Evolutionary conservation across 805 yeast species (phyloP).

Genomic region (Ogataea wickerhamii): DNA sequence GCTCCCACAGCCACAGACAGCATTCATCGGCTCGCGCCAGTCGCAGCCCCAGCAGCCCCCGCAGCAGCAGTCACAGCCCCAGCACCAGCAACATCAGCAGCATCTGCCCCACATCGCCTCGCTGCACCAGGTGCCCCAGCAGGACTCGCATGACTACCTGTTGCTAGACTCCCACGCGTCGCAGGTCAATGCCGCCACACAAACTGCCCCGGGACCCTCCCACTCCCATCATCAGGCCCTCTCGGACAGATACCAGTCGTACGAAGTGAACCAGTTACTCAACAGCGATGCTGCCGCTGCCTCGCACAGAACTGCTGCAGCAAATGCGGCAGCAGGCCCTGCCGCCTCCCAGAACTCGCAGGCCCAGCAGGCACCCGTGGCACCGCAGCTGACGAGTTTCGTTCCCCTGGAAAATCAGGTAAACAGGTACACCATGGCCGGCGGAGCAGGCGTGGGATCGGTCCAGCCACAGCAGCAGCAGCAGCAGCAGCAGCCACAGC

Average conservation of each 20-base stretch:
- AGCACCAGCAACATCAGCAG: conserved; percentile 1
- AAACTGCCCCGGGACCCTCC: conserved; percentile 2
- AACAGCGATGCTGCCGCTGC: conserved; percentile 9
- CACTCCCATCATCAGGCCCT: conserved; percentile 4
- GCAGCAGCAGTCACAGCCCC: conserved; percentile 5
- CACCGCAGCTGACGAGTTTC: conserved; percentile 3
- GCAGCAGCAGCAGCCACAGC: conserved; percentile 7
- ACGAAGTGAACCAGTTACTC: conserved; percentile 15
- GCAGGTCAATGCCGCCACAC: conserved; percentile 2
- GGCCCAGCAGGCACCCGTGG: conserved; percentile 1
- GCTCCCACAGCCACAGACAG: conserved; percentile 13
- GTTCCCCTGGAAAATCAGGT: conserved; percentile 9
- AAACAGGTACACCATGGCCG: conserved; percentile 4
- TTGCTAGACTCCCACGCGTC: conserved; percentile 12
- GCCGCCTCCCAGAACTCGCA: not conserved
- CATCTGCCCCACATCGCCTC: conserved; percentile 5
- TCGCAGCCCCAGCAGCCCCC: conserved; percentile 9
- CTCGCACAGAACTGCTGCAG: conserved; percentile 7
- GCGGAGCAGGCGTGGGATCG: not conserved
- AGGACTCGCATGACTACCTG: conserved; percentile 15
- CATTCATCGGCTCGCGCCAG: conserved; percentile 11
- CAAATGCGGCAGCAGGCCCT: conserved; percentile 3
- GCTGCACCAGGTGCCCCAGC: conserved; percentile 1
- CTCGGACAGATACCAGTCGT: conserved; percentile 16
- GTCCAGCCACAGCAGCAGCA: conserved; percentile 5